A percentile compares a stretch with the other conserved stretches of the same genome.
phyloP scores from a whole-genome alignment of 352 stramenopile genomes.

The Pythium biforme region DNA sequence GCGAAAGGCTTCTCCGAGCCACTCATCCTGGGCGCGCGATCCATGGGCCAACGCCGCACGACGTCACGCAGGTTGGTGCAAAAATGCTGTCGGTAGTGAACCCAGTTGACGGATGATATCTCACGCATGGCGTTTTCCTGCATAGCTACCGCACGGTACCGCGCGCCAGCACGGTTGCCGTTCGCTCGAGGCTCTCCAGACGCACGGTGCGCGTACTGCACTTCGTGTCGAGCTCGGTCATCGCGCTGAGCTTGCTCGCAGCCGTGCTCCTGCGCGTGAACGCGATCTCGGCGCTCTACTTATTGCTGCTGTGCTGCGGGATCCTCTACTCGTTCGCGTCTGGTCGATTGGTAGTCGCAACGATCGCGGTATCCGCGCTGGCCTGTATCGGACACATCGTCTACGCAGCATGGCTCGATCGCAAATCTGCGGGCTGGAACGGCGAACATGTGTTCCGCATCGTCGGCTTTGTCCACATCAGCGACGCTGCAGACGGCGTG shows the following conservation, averaged over 20 bases:
- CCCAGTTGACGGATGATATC: no score
- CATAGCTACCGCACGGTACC: constrained; percentile 9
- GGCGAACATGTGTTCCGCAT: constrained; percentile 21
- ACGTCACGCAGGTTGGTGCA: constrained; percentile 2
- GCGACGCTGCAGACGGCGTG: constrained; percentile 34
- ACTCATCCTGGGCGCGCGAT: constrained; percentile 12
- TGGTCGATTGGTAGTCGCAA: constrained; percentile 37
- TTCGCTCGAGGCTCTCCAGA: constrained; percentile 8
- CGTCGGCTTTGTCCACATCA: constrained; percentile 49
- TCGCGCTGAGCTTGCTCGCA: constrained; percentile 53
- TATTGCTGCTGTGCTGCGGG: constrained; percentile 65
- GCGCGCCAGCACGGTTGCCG: background rate
- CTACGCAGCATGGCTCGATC: constrained; percentile 24
- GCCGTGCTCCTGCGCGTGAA: constrained; percentile 52
- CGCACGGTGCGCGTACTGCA: constrained; percentile 10
- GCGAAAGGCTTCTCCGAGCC: constrained; percentile 21
- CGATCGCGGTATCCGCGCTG: constrained; percentile 43
- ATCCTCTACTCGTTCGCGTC: constrained; percentile 69
- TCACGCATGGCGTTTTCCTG: background rate
- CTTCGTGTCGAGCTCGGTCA: constrained; percentile 14
- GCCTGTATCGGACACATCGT: constrained; percentile 48
- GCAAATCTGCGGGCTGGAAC: constrained; percentile 12
- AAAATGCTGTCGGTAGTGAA: background rate
- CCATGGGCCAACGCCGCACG: constrained; percentile 5
- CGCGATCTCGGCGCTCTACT: constrained; percentile 64